Conservation (phyloP, 2,329 filamentous ascomycete species). For the Calonectria naviculata region DNA sequence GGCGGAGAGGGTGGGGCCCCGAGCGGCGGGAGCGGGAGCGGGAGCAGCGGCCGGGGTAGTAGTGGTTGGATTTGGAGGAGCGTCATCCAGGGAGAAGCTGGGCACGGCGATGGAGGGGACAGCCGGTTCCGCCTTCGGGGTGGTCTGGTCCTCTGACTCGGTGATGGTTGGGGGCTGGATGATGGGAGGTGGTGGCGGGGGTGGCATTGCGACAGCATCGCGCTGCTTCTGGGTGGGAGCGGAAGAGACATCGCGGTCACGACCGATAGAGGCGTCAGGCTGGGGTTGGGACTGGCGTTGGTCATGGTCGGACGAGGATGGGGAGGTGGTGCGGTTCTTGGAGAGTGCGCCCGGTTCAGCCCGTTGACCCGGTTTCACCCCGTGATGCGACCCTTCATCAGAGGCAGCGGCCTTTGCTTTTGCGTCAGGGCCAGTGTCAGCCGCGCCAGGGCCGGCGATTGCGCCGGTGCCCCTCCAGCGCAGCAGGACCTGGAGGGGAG, state of each 20-base stretch:
- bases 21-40: slow-evolving; percentile 30
- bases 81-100: slow-evolving; percentile 57
- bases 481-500: slow-evolving; percentile 39
- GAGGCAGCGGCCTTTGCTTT: slow-evolving; percentile 16
- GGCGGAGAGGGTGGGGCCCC: slow-evolving; percentile 26
- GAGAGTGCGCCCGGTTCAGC: slow-evolving; percentile 33
- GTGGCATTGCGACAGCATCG: slow-evolving; percentile 51
- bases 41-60: slow-evolving; percentile 36
- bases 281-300: slow-evolving; percentile 10
- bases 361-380: slow-evolving; percentile 38
- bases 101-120: slow-evolving; percentile 50
- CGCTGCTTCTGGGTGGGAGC: slow-evolving; percentile 15
- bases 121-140: slow-evolving; percentile 59
- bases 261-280: slow-evolving; percentile 12
- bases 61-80: slow-evolving; percentile 37
- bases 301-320: slow-evolving; percentile 27
- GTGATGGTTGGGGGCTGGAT: slow-evolving; percentile 38
- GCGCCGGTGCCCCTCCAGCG: slow-evolving; percentile 34
- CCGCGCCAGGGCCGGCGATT: slow-evolving; percentile 17
- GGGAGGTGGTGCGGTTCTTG: slow-evolving; percentile 31
- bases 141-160: slow-evolving; percentile 56
- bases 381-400: slow-evolving; percentile 33
- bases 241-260: slow-evolving; percentile 12
- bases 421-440: slow-evolving; percentile 7
- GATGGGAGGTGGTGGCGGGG: slow-evolving; percentile 49